A percentile compares a stretch with the other conserved stretches of the same genome.
phyloP scores from a whole-genome alignment of 2,329 filamentous ascomycete species.

The Colletotrichum tamarilloi region DNA sequence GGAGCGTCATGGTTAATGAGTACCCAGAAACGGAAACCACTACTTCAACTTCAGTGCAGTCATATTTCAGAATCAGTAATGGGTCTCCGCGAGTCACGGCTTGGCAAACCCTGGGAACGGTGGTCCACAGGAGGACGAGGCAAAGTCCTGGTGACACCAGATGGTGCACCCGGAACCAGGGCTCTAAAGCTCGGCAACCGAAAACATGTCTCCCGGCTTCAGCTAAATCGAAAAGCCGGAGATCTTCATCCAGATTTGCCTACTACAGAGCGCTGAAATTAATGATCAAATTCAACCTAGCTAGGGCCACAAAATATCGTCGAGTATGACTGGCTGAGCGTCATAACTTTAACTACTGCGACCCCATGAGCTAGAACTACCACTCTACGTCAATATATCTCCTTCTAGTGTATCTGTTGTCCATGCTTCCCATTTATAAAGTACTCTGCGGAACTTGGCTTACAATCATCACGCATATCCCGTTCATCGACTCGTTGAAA shows the following conservation, averaged over 20 bases:
- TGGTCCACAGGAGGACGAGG: neutral
- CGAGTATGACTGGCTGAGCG: neutral
- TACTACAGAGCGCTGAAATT: neutral
- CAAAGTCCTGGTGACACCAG: neutral
- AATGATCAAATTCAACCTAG: neutral
- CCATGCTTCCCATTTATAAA: neutral
- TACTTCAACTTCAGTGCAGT: neutral
- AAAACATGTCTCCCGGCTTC: neutral
- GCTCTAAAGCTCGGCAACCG: neutral
- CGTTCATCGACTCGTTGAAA: neutral
- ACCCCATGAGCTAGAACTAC: neutral
- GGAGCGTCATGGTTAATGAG: too few relatives aligned
- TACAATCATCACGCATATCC: neutral
- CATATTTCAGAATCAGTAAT: neutral
- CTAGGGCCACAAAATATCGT: neutral
- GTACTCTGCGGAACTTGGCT: neutral
- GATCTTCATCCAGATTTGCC: slow-evolving; percentile 2
- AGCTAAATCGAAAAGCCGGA: neutral
- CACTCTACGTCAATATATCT: slow-evolving; percentile 9
- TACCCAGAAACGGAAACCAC: too few relatives aligned
- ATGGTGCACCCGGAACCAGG: neutral
- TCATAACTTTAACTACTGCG: slow-evolving; percentile 8
- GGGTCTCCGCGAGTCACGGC: slow-evolving; percentile 9
- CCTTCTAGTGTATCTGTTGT: slow-evolving; percentile 6
- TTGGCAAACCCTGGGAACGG: neutral